These are phyloP conservation scores for Asterophora parasitica DNA, from an alignment of 768 basidiomycete genomes.

Conservation along the genomic window DNA sequence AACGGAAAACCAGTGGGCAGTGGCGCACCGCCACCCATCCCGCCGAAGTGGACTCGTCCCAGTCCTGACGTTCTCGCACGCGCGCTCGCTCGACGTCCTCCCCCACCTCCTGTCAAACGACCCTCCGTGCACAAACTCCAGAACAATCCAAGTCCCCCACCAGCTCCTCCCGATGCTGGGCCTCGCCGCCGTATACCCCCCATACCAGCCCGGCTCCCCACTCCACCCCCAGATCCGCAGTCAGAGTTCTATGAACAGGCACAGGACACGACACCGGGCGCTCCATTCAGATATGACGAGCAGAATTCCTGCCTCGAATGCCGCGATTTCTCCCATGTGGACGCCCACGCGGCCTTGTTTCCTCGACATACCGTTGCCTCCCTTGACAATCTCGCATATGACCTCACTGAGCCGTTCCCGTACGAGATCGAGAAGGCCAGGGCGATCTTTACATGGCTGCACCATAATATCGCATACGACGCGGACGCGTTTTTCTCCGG, in stretches of 20 bases:
- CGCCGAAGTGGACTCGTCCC: constrained; percentile 16
- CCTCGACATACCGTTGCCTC: constrained; percentile 36
- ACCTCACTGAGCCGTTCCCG: constrained; percentile 37
- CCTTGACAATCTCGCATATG: constrained; percentile 33
- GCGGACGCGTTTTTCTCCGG: constrained; percentile 38
- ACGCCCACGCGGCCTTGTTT: constrained; percentile 39
- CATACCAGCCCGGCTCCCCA: constrained; percentile 25
- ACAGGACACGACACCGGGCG: constrained; percentile 7
- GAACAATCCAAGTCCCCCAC: constrained; percentile 1
- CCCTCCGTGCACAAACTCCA: background rate
- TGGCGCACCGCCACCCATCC: constrained; percentile 18
- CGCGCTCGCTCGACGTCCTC: constrained; percentile 29
- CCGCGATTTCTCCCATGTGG: constrained; percentile 37
- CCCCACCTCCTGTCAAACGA: constrained; percentile 25
- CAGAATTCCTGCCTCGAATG: constrained; percentile 35
- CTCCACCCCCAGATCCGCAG: constrained; percentile 26
- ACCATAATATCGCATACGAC: constrained; percentile 44
- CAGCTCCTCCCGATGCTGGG: constrained; percentile 3
- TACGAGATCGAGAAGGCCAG: constrained; percentile 42
- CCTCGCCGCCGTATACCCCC: constrained; percentile 26
- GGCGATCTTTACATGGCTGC: constrained; percentile 44
- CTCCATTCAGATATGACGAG: background rate
- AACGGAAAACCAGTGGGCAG: background rate
- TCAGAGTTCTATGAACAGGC: constrained; percentile 9
- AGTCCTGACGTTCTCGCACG: constrained; percentile 17